These are phyloP conservation scores for Candida maris DNA, from an alignment of 805 yeast species.

Conservation along the genomic window DNA sequence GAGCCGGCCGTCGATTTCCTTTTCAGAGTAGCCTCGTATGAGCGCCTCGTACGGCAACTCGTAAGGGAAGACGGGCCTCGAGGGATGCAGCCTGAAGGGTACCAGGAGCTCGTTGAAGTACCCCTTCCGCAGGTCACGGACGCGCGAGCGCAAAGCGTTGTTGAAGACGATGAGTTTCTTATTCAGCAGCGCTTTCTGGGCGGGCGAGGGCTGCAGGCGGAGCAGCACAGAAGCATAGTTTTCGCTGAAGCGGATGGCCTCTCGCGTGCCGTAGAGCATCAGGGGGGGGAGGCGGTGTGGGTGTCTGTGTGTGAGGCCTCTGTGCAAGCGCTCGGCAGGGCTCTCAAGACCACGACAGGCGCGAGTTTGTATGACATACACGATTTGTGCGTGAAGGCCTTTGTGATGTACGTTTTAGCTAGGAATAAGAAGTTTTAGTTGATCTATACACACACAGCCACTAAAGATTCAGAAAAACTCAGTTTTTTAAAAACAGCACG, in stretches of 20 bases:
- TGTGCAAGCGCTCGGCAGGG: no score
- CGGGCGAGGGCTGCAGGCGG: constrained; percentile 11
- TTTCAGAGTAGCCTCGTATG: constrained; percentile 19
- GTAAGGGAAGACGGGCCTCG: constrained; percentile 13
- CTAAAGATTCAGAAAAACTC: no score
- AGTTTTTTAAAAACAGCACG: no score
- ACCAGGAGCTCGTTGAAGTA: constrained; percentile 18
- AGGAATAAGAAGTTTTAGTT: no score
- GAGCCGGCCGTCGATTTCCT: constrained; percentile 13
- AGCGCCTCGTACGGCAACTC: constrained; percentile 25
- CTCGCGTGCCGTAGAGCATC: constrained; percentile 10
- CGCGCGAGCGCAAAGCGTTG: constrained; percentile 13
- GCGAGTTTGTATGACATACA: no score
- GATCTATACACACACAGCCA: no score
- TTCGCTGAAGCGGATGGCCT: background rate
- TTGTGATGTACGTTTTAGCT: no score
- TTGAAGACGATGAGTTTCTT: constrained; percentile 15
- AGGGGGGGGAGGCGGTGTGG: background rate
- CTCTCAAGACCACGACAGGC: no score
- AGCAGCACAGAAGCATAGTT: constrained; percentile 17
- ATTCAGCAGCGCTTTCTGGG: constrained; percentile 13
- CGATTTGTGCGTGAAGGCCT: no score
- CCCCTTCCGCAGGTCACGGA: constrained; percentile 19
- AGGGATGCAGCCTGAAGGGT: constrained; percentile 12
- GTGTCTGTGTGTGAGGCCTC: no score